Evolutionary conservation across 495 filamentous ascomycete species (phyloP).

Genomic region (Hypoxylon subgilvum): DNA sequence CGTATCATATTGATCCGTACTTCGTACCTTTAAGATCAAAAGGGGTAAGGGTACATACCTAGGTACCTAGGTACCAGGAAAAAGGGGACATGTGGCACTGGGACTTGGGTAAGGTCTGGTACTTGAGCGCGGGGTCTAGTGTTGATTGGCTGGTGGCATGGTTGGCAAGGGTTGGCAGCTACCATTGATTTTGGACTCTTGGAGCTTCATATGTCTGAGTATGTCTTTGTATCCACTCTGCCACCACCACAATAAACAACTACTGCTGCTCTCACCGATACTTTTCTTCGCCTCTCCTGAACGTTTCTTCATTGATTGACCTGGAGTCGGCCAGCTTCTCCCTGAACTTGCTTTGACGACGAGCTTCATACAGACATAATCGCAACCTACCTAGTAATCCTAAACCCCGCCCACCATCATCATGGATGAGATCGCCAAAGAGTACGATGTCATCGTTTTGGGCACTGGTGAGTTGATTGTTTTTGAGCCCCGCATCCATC

Average conservation of each 20-base stretch:
- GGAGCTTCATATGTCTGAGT: slow-evolving; percentile 20
- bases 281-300: slow-evolving; percentile 21
- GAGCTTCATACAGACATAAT: not conserved
- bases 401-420: slow-evolving; percentile 40
- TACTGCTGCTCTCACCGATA: slow-evolving; percentile 35
- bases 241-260: too few relatives aligned
- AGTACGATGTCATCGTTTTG: slow-evolving; percentile 98
- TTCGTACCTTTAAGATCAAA: not conserved
- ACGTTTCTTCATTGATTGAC: slow-evolving; percentile 30
- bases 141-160: slow-evolving; percentile 27
- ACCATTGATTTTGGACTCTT: slow-evolving; percentile 18
- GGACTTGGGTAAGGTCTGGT: too few relatives aligned
- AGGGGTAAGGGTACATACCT: slow-evolving; percentile 2
- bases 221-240: slow-evolving; percentile 34
- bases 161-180: too few relatives aligned
- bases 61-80: slow-evolving; percentile 22
- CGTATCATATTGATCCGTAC: too few relatives aligned
- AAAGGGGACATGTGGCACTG: too few relatives aligned
- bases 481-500: slow-evolving; percentile 50
- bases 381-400: not conserved
- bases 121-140: slow-evolving; percentile 30
- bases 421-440: slow-evolving; percentile 95
- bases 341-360: not conserved
- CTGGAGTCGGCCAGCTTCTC: slow-evolving; percentile 31
- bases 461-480: slow-evolving; percentile 75